These are phyloP conservation scores for Rhizopus sp. DNA, from an alignment of 371 early-diverging fungal species.

Conservation along the genomic window DNA sequence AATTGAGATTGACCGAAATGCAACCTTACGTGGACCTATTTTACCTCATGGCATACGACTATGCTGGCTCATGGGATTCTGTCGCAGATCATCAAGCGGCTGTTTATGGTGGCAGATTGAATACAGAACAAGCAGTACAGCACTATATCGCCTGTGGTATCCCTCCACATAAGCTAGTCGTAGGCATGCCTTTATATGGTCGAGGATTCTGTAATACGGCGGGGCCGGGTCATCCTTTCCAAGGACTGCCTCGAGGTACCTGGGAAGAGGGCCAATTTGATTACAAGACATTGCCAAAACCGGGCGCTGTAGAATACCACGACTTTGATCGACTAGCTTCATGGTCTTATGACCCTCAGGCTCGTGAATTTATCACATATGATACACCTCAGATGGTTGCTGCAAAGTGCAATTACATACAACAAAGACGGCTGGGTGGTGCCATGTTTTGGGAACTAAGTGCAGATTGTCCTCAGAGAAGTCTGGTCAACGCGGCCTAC, in stretches of 20 bases:
- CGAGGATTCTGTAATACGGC: constrained; percentile 83
- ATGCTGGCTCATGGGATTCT: constrained; percentile 72
- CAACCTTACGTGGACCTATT: constrained; percentile 68
- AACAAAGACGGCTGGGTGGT: constrained; percentile 68
- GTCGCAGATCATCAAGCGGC: constrained; percentile 85
- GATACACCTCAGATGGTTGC: constrained; percentile 71
- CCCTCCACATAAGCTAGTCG: constrained; percentile 75
- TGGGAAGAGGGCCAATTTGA: constrained; percentile 89
- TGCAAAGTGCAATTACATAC: constrained; percentile 77
- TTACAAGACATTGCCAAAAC: constrained; percentile 67
- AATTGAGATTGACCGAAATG: constrained; percentile 63
- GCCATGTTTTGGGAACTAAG: constrained; percentile 88
- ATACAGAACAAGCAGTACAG: constrained; percentile 67
- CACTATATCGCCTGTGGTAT: constrained; percentile 71
- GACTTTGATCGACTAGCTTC: constrained; percentile 72
- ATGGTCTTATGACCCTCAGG: constrained; percentile 70
- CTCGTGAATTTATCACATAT: constrained; percentile 76
- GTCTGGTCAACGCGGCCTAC: constrained; percentile 46
- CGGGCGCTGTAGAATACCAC: constrained; percentile 66
- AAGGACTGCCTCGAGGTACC: constrained; percentile 68
- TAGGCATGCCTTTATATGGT: constrained; percentile 85
- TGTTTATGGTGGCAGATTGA: constrained; percentile 64
- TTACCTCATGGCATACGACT: constrained; percentile 85
- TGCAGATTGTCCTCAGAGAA: constrained; percentile 60
- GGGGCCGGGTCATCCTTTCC: constrained; percentile 60